A percentile compares a stretch with the other conserved stretches of the same genome.
phyloP scores from a whole-genome alignment of 768 basidiomycete species.

The Amanita molliuscula region DNA sequence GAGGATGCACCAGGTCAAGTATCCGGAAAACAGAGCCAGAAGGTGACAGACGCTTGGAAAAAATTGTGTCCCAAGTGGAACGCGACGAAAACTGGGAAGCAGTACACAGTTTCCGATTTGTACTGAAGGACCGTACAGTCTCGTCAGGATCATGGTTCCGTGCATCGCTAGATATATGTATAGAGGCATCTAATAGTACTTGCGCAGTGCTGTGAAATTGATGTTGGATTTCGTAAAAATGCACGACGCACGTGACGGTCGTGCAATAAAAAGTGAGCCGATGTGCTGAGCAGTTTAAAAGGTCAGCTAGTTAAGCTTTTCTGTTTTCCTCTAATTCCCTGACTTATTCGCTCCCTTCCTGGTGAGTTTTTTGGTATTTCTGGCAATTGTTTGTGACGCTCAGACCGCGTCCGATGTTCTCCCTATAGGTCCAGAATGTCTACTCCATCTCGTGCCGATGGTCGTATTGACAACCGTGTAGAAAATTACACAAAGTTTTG shows the following conservation, averaged over 20 bases:
- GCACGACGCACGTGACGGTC: neutral
- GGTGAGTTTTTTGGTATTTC: neutral
- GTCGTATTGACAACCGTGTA: conserved; percentile 57
- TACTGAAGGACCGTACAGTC: neutral
- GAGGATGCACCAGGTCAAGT: conserved; percentile 1
- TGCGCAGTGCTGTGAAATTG: no score
- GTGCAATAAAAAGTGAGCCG: conserved; percentile 3
- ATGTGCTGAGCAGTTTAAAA: neutral
- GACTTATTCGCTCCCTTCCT: neutral
- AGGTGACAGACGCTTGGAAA: neutral
- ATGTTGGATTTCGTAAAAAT: no score
- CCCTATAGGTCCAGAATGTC: neutral
- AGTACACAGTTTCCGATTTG: neutral
- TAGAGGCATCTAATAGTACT: neutral
- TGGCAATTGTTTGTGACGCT: no score
- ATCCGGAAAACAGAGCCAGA: neutral
- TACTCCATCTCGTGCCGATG: conserved; percentile 30
- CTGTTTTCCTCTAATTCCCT: neutral
- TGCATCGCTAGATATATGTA: neutral
- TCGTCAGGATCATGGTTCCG: no score
- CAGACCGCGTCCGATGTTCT: neutral
- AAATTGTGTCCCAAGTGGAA: conserved; percentile 4
- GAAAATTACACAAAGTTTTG: conserved; percentile 87
- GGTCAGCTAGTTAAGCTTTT: neutral
- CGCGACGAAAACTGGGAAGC: neutral